These are phyloP conservation scores for Chamaecrista fasciculata DNA, from an alignment of 306 rosid genomes.

Conservation along the genomic window DNA sequence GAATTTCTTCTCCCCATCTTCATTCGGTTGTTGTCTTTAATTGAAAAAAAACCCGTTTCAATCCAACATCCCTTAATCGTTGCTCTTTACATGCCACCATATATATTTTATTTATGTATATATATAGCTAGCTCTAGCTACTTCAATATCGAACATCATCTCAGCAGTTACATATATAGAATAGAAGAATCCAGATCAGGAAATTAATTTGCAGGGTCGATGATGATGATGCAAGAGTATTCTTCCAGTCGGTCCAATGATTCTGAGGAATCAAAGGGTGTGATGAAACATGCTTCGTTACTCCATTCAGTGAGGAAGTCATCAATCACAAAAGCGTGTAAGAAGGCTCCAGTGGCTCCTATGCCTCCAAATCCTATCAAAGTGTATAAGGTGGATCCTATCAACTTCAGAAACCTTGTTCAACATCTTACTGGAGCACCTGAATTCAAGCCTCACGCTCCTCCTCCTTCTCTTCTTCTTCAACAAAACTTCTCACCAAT, in stretches of 20 bases:
- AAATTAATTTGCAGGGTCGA: not conserved
- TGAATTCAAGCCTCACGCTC: constrained; percentile 35
- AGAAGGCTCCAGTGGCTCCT: constrained; percentile 60
- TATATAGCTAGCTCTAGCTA: not conserved
- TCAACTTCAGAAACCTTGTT: constrained; percentile 67
- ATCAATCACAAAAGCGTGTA: constrained; percentile 50
- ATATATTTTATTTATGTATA: too few species aligned
- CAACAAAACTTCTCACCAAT: constrained; percentile 37
- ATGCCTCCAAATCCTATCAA: constrained; percentile 47
- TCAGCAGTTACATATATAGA: too few species aligned
- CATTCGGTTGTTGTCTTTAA: constrained; percentile 31
- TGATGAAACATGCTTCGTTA: constrained; percentile 22
- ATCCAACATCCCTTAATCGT: not conserved
- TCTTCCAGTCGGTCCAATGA: constrained; percentile 36
- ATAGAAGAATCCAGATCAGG: not conserved
- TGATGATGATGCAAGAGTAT: constrained; percentile 46
- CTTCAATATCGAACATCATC: not conserved
- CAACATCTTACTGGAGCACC: constrained; percentile 77
- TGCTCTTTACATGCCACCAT: not conserved
- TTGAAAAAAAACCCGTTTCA: constrained; percentile 33
- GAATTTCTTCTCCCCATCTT: constrained; percentile 24
- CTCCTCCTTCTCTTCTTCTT: not conserved
- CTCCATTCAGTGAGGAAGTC: constrained; percentile 54
- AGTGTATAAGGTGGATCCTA: constrained; percentile 73
- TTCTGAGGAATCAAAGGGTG: not conserved